Percentiles rank a stretch among this genome's conserved stretches.
phyloP scores from a whole-genome alignment of 2,329 filamentous ascomycete species.

The Pyricularia sp. region DNA sequence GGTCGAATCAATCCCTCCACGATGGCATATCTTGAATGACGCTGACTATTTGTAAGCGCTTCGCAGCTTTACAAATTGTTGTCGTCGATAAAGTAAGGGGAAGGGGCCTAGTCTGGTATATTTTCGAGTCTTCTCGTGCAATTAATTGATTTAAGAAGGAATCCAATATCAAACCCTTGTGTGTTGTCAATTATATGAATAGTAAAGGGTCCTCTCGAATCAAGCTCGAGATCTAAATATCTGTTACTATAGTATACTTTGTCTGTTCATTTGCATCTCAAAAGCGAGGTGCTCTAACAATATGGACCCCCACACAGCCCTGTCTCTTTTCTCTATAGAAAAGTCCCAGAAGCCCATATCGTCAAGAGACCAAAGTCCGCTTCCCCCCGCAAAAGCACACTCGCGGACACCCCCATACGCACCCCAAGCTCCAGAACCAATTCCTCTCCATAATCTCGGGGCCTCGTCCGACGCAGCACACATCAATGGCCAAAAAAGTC shows the following conservation, averaged over 20 bases:
- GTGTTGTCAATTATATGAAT: neutral
- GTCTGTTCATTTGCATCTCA: neutral
- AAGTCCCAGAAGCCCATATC: neutral
- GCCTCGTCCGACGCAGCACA: neutral
- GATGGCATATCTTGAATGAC: neutral
- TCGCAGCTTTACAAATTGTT: neutral
- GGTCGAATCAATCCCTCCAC: neutral
- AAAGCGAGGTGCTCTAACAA: neutral
- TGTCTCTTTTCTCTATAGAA: neutral
- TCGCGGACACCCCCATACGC: conserved; percentile 18
- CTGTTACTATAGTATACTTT: neutral
- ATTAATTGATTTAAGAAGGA: neutral
- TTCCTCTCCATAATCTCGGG: neutral
- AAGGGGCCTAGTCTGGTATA: neutral
- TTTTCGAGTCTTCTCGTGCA: too few species aligned
- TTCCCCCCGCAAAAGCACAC: conserved; percentile 21
- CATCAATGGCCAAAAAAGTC: conserved; percentile 5
- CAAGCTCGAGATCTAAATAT: neutral
- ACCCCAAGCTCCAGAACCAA: neutral
- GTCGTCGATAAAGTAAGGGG: neutral
- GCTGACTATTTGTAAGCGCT: neutral
- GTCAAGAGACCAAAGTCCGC: conserved; percentile 21
- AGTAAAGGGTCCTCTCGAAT: neutral
- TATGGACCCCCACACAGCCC: neutral
- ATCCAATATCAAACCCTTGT: neutral